Base-by-base conservation (phyloP, 202 grass and related monocot genomes). In the Dendrocalamus latiflorus region DNA sequence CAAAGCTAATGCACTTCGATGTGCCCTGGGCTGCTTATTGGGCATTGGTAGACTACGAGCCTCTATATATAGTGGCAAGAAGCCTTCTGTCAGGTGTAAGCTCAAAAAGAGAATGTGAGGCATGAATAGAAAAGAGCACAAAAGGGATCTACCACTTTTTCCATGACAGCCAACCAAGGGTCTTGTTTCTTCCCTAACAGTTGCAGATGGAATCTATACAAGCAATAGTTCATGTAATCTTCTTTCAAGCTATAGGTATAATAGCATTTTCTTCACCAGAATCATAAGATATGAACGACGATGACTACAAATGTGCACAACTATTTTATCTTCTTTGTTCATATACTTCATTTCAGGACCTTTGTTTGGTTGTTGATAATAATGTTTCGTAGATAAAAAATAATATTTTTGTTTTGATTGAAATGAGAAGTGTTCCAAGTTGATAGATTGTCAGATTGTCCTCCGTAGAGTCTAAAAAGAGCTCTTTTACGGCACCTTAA, bases 51-150 rank as follows among this genome's bases (percentile, higher is more conserved):
- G 67, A 67, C 68, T 51, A n/a, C n/a, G n/a, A 69, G 53, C 34
- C 42, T 86, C 84, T 86, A 90, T 68, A 79, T 90, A 90, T 90
- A 90, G 88, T 55, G 73, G 20, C 70, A 43, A 30, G 68, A 65
- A 61, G 20, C 50, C 33, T 78, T 53, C 74, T 74, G 41, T 50
- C 59, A 17, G 65, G 55, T 39, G 71, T 69, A 48, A 60, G 72
- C 67, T 56, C 55, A 85, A 70, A 70, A 72, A 64, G 45, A 76
- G n/a, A 54, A 68, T 83, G 43, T 60, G 68, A 53, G 25, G 48
- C 82, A 68, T 84, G 72, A 57, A 59, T 67, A 47, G 49, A 78
- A 83, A 90, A 78, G 83, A 73, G 36, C 60, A 74, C 15, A 45
- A 8, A 68, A 71, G 73, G 51, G 34, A 39, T 68, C 50, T 67